A percentile compares a stretch with the other conserved stretches of the same genome.
phyloP scores from a whole-genome alignment of 1,139 yeast species.

The Komagataea norvegica region DNA sequence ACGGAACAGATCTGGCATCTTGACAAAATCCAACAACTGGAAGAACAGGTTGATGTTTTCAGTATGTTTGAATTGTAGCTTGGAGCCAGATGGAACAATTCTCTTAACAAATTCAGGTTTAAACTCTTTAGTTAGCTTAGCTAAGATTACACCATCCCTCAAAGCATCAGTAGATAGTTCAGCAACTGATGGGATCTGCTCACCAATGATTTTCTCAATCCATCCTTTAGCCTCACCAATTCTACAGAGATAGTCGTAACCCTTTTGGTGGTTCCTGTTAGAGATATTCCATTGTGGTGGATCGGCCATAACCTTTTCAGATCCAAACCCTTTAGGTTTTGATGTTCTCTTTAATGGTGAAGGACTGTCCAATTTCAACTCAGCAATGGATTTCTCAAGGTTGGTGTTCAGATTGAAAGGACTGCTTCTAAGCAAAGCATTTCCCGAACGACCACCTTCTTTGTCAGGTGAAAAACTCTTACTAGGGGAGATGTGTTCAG shows the following conservation, averaged over 20 bases:
- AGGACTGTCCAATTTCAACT: constrained; percentile 21
- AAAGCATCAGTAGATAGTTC: constrained; percentile 57
- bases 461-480: neutral
- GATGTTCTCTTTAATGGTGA: constrained; percentile 23
- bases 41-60: constrained; percentile 89
- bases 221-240: constrained; percentile 80
- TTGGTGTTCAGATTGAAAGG: constrained; percentile 5
- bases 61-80: constrained; percentile 81
- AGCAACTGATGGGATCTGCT: constrained; percentile 46
- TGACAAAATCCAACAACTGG: constrained; percentile 60
- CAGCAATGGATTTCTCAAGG: constrained; percentile 21
- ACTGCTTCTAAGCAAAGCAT: neutral
- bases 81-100: constrained; percentile 48
- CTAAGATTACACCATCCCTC: constrained; percentile 81
- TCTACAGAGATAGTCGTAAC: constrained; percentile 84
- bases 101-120: constrained; percentile 59
- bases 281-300: constrained; percentile 18
- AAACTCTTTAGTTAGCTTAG: constrained; percentile 69
- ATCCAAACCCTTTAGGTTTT: neutral
- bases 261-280: constrained; percentile 29
- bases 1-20: constrained; percentile 79
- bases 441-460: neutral
- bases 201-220: constrained; percentile 58
- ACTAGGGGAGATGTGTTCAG: neutral
- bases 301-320: neutral